Evolutionary conservation across 2,329 filamentous ascomycete genomes (phyloP), one percentile per base, ranked within the genome.

Genomic region (Penicillium sp.): DNA sequence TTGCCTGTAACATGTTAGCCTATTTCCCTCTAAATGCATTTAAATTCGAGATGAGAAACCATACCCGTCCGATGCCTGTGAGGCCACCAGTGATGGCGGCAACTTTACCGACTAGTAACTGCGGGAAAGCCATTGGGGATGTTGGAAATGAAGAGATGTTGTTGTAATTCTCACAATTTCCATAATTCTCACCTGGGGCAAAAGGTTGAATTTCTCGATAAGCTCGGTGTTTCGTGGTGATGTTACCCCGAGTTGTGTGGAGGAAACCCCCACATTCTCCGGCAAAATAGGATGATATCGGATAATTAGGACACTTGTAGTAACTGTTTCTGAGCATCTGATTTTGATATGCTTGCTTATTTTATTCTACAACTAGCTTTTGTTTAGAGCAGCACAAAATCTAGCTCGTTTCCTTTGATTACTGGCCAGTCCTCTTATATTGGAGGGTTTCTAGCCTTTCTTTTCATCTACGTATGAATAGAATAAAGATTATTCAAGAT

Each of bases 51-150:
- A 16, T n/a, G 33, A 6, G 4, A 19, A 16, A 39, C 27, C 53
- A 16, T 72, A 76, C 74, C 50, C 90, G 84, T 51, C 92, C 92
- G 67, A 96, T 96, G 54, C 91, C 91, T 1, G 91, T 95, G 4
- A 88, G 88, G 56, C 90, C 91, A 62, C 92, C 91, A 0, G 91
- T 96, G 68, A 96, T 91, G 71, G 91, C 89, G 75, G 90, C 90
- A 13, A 87, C 88, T 75, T 95, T 95, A 73, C 84, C 85, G 53
- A 77, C 71, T 56, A 95, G 85, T 65, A 94, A 82, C 63, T 70
- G 69, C 60, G 72, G 68, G 7, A 68, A 60, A 51, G 70, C 61
- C 72, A 74, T 74, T 50, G 21, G 2, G 7, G 19, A 16, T 50
- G 45, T 33, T 40, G 5, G 7, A 3, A 21, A 36, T 50, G n/a